A percentile compares a stretch with the other conserved stretches of the same genome.
Conservation (phyloP, 2,329 filamentous ascomycete species). For the Periglandula ipomoeae region DNA sequence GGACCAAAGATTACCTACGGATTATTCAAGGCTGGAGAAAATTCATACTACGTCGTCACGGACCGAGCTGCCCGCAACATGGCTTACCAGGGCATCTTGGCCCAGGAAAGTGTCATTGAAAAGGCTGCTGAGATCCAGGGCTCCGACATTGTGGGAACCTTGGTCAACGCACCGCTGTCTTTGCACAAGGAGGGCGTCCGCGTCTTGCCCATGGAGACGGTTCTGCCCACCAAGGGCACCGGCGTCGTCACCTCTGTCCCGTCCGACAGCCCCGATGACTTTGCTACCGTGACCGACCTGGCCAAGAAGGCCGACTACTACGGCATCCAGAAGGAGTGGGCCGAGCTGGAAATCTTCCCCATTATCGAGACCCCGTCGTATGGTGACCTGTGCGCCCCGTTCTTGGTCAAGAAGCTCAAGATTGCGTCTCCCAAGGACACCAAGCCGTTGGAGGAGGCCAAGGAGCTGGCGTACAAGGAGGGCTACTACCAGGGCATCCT, state of each 20-base stretch:
- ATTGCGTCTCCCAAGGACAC: slow-evolving; percentile 94
- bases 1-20: slow-evolving; percentile 85
- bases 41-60: slow-evolving; percentile 77
- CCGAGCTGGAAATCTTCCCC: slow-evolving; percentile 77
- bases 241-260: slow-evolving; percentile 94
- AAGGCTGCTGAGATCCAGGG: slow-evolving; percentile 69
- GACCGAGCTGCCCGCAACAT: slow-evolving; percentile 89
- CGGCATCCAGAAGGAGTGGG: slow-evolving; percentile 94
- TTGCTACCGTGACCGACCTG: slow-evolving; percentile 77
- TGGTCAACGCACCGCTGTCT: slow-evolving; percentile 83
- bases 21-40: slow-evolving; percentile 68
- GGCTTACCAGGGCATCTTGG: slow-evolving; percentile 85
- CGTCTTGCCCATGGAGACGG: slow-evolving; percentile 90
- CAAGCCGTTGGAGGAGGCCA: slow-evolving; percentile 81
- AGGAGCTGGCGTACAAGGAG: slow-evolving; percentile 94
- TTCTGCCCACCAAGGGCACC: slow-evolving; percentile 88
- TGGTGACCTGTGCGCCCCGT: slow-evolving; percentile 73
- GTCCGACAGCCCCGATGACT: slow-evolving; percentile 90
- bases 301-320: slow-evolving; percentile 95
- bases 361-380: slow-evolving; percentile 86
- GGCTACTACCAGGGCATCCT: slow-evolving; percentile 94
- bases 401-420: slow-evolving; percentile 84
- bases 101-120: slow-evolving; percentile 64
- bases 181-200: slow-evolving; percentile 74
- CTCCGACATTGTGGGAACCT: slow-evolving; percentile 74